Base-by-base conservation (phyloP, 1,284 basidiomycete genomes). In the Boletellus dicymbophilus region DNA sequence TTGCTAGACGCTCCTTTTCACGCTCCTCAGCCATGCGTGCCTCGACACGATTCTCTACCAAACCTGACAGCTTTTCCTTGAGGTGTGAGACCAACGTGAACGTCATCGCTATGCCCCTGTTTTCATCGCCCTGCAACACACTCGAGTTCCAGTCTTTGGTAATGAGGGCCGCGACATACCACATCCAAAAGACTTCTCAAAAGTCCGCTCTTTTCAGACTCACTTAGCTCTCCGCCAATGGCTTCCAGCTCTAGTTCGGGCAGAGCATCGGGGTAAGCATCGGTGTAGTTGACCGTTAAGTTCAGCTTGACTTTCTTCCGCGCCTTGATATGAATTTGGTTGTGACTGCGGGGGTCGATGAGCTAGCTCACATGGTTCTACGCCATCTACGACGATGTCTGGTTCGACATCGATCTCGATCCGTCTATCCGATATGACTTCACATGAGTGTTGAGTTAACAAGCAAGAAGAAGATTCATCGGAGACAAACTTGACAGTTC, bases 41-140 rank as follows among this genome's bases (percentile, higher is more conserved):
- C 51, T 84, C 82, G 27, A 76, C 74, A 53, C 90, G 81, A 39
- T 74, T 66, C 39, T 78, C 77, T 37, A 92, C 79, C 27, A 95
- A 70, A 15, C 67, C 65, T 4, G 85, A 82, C 13, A 98, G 73
- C 43, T 84, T 78, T 66, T 98, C 95, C 54, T 90, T 80, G 39
- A 98, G 79, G 60, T 93, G 88, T 3, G 92, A 88, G 5, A 94
- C 90, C 7, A 99, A 78, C 0, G 95, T 93, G 66, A 98, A 99
- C 12, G 94, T 95, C 95, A 98, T 98, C 3, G 96, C 94, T 88
- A 98, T 96, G 33, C 95, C 95, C 22, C 94, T 66, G 59, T 92
- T 95, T 64, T 98, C 95, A 64, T 90, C 82, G 25, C 89, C 95
- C 92, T 95, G 57, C 36, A 44, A 51, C 23, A 38, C 39, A 36